phyloP scores from a whole-genome alignment of 805 yeast species.

The Torulaspora gathmanii region DNA sequence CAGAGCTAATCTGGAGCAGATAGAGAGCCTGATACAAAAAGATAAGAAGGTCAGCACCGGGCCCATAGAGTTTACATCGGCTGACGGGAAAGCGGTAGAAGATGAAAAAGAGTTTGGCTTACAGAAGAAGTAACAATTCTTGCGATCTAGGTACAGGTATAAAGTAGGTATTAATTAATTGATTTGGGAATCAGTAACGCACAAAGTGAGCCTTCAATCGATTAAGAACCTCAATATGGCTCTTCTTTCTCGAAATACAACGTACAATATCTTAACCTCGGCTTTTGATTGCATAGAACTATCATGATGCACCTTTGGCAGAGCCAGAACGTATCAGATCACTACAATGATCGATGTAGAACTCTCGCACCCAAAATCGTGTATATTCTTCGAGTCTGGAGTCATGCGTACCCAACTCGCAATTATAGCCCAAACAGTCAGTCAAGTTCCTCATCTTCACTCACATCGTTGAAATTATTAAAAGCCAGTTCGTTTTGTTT shows the following conservation, averaged over 20 bases:
- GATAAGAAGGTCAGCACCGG: slow-evolving; percentile 24
- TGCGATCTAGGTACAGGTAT: background rate
- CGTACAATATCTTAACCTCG: too few relatives aligned
- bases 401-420: too few relatives aligned
- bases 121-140: background rate
- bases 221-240: too few relatives aligned
- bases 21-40: slow-evolving; percentile 20
- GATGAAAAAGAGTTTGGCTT: slow-evolving; percentile 23
- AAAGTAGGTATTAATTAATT: background rate
- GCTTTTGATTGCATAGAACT: too few relatives aligned
- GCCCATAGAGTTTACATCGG: slow-evolving; percentile 47
- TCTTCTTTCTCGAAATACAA: too few relatives aligned
- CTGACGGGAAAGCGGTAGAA: slow-evolving; percentile 15
- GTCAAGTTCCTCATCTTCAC: slow-evolving; percentile 18
- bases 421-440: background rate
- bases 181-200: background rate
- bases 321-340: too few relatives aligned
- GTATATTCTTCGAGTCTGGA: too few relatives aligned
- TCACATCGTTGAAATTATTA: slow-evolving; percentile 16
- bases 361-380: too few relatives aligned
- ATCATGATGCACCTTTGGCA: too few relatives aligned
- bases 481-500: slow-evolving; percentile 10
- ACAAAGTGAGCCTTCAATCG: background rate
- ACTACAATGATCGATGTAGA: too few relatives aligned
- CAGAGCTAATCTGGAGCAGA: slow-evolving; percentile 36